Conservation (phyloP, 352 stramenopile species). For the Phytophthora gonapodyides region DNA sequence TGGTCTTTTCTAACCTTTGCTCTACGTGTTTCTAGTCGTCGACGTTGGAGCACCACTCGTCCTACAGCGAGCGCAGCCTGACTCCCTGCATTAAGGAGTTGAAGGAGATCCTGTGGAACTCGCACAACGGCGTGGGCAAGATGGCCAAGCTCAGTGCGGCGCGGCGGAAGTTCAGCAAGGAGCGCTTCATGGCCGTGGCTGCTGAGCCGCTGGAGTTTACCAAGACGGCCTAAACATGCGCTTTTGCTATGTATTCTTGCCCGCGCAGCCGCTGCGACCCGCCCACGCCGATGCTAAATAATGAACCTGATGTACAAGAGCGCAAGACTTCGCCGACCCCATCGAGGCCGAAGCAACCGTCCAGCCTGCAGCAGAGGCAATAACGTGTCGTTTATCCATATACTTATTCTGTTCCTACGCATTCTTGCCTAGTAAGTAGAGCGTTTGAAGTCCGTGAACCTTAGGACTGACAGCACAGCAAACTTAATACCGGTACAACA, state of each 20-base stretch:
- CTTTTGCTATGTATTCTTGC: slow-evolving; percentile 30
- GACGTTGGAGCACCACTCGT: slow-evolving; percentile 77
- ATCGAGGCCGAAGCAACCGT: slow-evolving; percentile 22
- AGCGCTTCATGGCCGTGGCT: slow-evolving; percentile 79
- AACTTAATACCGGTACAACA: too few species aligned
- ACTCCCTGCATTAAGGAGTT: slow-evolving; percentile 70
- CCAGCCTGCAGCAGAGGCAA: slow-evolving; percentile 20
- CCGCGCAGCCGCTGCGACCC: slow-evolving; percentile 20
- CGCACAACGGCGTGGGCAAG: slow-evolving; percentile 66
- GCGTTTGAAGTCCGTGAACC: neutral
- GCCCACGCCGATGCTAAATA: slow-evolving; percentile 26
- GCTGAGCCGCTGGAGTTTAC: slow-evolving; percentile 60
- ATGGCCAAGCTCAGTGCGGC: slow-evolving; percentile 81
- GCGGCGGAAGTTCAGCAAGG: slow-evolving; percentile 86
- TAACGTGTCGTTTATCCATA: slow-evolving; percentile 38
- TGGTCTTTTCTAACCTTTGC: slow-evolving; percentile 1
- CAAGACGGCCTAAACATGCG: slow-evolving; percentile 36
- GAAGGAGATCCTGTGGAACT: slow-evolving; percentile 83
- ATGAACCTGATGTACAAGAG: slow-evolving; percentile 46
- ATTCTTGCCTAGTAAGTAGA: neutral
- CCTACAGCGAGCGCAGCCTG: slow-evolving; percentile 70
- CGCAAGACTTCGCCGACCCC: slow-evolving; percentile 21
- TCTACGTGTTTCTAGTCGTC: slow-evolving; percentile 45
- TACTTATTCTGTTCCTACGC: slow-evolving; percentile 36
- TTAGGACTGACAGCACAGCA: neutral